These are phyloP conservation scores for Candida sp. DNA, from an alignment of 1,139 yeast genomes.

Conservation along the genomic window DNA sequence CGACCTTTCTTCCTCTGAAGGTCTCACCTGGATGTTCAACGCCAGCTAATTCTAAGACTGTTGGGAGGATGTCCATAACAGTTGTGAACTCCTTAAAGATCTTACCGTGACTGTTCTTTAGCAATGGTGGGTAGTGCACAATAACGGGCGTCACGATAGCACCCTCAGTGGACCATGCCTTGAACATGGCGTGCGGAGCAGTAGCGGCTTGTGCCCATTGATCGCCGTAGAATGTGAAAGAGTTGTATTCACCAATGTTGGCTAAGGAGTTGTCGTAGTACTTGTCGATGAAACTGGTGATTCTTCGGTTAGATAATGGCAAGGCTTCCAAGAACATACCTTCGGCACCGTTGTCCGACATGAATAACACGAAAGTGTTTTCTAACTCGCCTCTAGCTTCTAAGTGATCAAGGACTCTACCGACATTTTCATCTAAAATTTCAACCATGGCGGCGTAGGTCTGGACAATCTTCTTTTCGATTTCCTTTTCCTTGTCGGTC, in stretches of 20 bases:
- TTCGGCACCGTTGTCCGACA: slow-evolving; percentile 68
- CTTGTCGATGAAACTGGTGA: slow-evolving; percentile 28
- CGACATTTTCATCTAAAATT: slow-evolving; percentile 50
- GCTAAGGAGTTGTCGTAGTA: slow-evolving; percentile 47
- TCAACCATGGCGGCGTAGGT: slow-evolving; percentile 69
- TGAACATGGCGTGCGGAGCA: slow-evolving; percentile 56
- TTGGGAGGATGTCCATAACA: slow-evolving; percentile 63
- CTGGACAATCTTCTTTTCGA: slow-evolving; percentile 53
- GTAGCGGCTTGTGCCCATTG: slow-evolving; percentile 73
- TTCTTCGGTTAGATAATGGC: slow-evolving; percentile 37
- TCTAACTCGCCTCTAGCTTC: slow-evolving; percentile 47
- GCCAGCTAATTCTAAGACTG: slow-evolving; percentile 52
- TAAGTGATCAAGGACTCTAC: slow-evolving; percentile 45
- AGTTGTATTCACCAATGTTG: slow-evolving; percentile 51
- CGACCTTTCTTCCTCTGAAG: slow-evolving; percentile 43
- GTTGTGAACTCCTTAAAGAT: slow-evolving; percentile 48
- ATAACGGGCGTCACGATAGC: slow-evolving; percentile 60
- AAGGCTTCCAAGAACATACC: slow-evolving; percentile 60
- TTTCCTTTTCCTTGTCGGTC: slow-evolving; percentile 31
- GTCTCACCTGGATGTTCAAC: slow-evolving; percentile 44
- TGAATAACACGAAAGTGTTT: slow-evolving; percentile 56
- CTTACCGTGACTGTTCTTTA: slow-evolving; percentile 24
- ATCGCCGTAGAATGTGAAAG: slow-evolving; percentile 57
- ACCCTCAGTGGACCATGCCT: slow-evolving; percentile 58
- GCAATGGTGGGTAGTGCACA: slow-evolving; percentile 40